Conservation (phyloP, 371 early-diverging fungal species). For the Funneliformis caledonium region DNA sequence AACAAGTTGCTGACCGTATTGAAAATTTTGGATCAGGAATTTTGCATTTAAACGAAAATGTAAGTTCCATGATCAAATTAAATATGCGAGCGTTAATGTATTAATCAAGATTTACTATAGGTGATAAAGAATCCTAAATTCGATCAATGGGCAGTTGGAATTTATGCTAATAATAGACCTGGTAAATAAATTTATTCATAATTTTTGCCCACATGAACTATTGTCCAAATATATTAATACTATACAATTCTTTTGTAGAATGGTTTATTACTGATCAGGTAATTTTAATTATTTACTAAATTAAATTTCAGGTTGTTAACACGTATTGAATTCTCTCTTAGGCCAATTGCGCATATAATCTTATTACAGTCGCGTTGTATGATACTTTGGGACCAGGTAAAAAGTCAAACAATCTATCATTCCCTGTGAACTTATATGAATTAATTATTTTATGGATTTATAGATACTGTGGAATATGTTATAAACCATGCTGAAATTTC, state of each 20-base stretch:
- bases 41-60: conserved; percentile 48
- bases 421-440: background rate
- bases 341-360: conserved; percentile 57
- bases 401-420: background rate
- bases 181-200: conserved; percentile 11
- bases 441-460: background rate
- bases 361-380: conserved; percentile 84
- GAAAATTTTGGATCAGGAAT: conserved; percentile 68
- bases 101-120: background rate
- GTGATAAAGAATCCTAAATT: conserved; percentile 44
- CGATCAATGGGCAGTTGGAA: conserved; percentile 57
- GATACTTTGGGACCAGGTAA: conserved; percentile 75
- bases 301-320: background rate
- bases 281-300: conserved; percentile 29
- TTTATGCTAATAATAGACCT: conserved; percentile 83
- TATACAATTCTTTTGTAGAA: conserved; percentile 52
- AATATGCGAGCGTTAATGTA: conserved; percentile 20
- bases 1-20: conserved; percentile 57
- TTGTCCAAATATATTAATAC: background rate
- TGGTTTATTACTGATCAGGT: conserved; percentile 84
- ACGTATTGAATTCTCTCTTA: conserved; percentile 35
- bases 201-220: background rate
- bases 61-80: conserved; percentile 20
- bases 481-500: conserved; percentile 72
- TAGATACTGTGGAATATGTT: conserved; percentile 74